These are phyloP conservation scores for Metschnikowia anglica DNA, from an alignment of 805 yeast species.

Conservation along the genomic window DNA sequence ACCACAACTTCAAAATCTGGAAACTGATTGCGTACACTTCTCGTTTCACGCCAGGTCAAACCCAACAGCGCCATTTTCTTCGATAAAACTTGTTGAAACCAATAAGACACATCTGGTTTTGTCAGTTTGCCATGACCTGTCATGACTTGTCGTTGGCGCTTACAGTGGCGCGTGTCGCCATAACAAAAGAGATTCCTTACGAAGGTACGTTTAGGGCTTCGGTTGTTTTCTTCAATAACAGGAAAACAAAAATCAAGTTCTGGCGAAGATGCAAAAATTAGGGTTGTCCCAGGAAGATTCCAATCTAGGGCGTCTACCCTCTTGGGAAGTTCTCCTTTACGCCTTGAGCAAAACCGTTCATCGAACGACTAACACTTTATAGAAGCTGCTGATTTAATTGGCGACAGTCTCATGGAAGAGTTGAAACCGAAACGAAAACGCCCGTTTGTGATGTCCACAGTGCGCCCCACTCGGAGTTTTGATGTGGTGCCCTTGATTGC, in stretches of 20 bases:
- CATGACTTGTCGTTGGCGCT: constrained; percentile 18
- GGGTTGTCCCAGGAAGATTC: neutral
- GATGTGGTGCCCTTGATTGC: constrained; percentile 5
- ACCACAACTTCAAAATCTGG: no score
- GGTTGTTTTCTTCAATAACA: neutral
- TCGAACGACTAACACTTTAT: neutral
- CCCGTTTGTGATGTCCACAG: constrained; percentile 3
- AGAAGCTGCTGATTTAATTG: constrained; percentile 11
- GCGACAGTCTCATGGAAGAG: constrained; percentile 1
- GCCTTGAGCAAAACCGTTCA: neutral
- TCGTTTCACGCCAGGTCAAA: no score
- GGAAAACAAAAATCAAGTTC: neutral
- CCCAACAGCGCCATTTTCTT: neutral
- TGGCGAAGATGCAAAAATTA: neutral
- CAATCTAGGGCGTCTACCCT: no score
- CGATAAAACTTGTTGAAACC: neutral
- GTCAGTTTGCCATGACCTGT: constrained; percentile 6
- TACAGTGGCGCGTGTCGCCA: constrained; percentile 15
- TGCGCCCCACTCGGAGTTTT: constrained; percentile 7
- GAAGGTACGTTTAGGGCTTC: constrained; percentile 11
- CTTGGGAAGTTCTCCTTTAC: neutral
- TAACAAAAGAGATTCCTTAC: constrained; percentile 4
- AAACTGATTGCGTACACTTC: no score
- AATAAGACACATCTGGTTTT: neutral
- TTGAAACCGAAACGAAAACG: neutral